A percentile compares a stretch with the other conserved stretches of the same genome.
These are phyloP conservation scores for Calonectria ilicicola DNA, from an alignment of 2,329 filamentous ascomycete genomes.

Conservation along the genomic window DNA sequence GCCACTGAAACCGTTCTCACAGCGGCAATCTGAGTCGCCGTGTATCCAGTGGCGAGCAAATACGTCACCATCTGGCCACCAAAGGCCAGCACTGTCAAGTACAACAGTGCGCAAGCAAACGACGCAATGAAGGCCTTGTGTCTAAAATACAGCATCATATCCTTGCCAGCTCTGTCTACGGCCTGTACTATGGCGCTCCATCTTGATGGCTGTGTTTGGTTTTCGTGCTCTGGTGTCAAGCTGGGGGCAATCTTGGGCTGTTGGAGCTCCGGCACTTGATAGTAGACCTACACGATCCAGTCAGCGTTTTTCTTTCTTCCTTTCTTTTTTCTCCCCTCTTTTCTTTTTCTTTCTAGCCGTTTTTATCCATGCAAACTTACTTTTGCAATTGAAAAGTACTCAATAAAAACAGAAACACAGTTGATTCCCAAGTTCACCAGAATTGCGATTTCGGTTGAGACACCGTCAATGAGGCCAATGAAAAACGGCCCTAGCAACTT, in stretches of 20 bases:
- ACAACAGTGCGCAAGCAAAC: constrained; percentile 69
- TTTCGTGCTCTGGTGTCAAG: background rate
- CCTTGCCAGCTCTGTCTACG: constrained; percentile 25
- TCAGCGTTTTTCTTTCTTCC: too few species aligned
- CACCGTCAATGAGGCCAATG: constrained; percentile 64
- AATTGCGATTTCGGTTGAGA: constrained; percentile 62
- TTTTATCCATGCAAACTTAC: background rate
- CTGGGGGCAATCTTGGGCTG: constrained; percentile 29
- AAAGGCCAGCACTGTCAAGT: constrained; percentile 71
- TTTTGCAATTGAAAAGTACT: constrained; percentile 63
- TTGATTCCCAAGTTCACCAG: constrained; percentile 63
- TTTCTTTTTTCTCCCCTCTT: too few species aligned
- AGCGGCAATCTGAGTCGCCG: constrained; percentile 62
- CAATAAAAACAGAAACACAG: constrained; percentile 58
- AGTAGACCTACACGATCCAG: constrained; percentile 39
- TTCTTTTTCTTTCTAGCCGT: too few species aligned
- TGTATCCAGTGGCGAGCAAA: constrained; percentile 66
- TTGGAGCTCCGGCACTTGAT: constrained; percentile 43
- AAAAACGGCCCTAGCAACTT: constrained; percentile 68
- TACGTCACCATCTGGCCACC: constrained; percentile 75
- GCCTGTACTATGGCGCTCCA: constrained; percentile 9
- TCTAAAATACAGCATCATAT: constrained; percentile 57
- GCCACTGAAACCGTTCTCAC: constrained; percentile 64
- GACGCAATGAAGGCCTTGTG: constrained; percentile 72
- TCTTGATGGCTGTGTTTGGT: background rate